Percentiles rank a stretch among this genome's conserved stretches.
These are phyloP conservation scores for Beauveria caledonica DNA, from an alignment of 2,329 filamentous ascomycete species.

Conservation along the genomic window DNA sequence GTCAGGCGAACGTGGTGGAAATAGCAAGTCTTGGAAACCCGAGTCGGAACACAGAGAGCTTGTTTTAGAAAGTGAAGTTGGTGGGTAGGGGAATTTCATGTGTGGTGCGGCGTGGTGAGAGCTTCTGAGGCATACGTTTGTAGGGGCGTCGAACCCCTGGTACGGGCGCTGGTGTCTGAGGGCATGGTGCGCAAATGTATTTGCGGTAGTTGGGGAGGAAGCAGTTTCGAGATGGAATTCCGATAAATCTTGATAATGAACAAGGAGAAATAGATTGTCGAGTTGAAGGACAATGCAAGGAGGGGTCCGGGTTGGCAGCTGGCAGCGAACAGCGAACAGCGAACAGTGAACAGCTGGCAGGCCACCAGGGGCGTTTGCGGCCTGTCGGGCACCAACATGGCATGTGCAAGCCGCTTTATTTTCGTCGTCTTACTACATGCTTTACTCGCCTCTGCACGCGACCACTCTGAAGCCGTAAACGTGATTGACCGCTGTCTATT, in stretches of 20 bases:
- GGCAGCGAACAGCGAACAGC: neutral
- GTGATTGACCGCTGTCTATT: neutral
- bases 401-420: constrained; percentile 11
- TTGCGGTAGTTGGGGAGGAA: neutral
- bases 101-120: neutral
- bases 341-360: neutral
- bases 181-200: neutral
- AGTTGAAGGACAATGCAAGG: neutral
- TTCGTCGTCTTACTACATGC: constrained; percentile 7
- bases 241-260: neutral
- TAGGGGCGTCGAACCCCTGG: neutral
- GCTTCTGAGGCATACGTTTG: constrained; percentile 9
- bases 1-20: neutral
- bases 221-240: neutral
- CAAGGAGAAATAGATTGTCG: neutral
- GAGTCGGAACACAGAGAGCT: constrained; percentile 1
- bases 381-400: neutral
- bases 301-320: constrained; percentile 4
- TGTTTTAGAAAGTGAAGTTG: neutral
- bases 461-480: neutral
- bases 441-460: neutral
- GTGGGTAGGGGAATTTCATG: neutral
- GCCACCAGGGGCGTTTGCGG: neutral
- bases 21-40: neutral
- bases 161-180: neutral